Evolutionary conservation across 345 rosid genomes (phyloP), one percentile per base, ranked within the genome.

Genomic region (Nephelium lappaceum): DNA sequence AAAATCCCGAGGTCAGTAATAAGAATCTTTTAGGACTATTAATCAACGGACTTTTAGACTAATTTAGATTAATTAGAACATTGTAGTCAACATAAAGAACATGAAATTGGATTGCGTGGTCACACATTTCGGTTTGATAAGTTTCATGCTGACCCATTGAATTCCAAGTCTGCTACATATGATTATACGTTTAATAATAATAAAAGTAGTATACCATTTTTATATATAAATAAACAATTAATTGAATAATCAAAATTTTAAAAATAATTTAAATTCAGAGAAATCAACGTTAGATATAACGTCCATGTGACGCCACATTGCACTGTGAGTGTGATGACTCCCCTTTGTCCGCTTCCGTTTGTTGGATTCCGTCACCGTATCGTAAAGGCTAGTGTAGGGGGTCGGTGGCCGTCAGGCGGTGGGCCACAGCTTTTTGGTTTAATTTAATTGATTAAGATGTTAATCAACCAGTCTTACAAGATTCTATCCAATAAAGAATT

Each of bases 301-400:
- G 58, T 25, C 67, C 67, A 42, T 58, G 45, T 69, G 68, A 77
- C 57, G 62, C 45, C 45, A 41, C 45, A 41, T 25, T 43, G 45
- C 74, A 25, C 42, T 55, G 7, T 8, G 10, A 23, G 2, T 1
- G 43, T 41, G 49, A 23, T 57, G 57, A 39, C 11, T 12, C 24
- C 15, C 2, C 14, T 18, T 64, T 64, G 18, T 73, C 57, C 16
- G 9, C 49, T 64, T 39, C 39, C 12, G 23, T 75, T 36, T 75
- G 78, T 64, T 27, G 12, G 47, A 11, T 74, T n/a, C 63, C 67
- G 45, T 49, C 49, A 19, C 42, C 71, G 45, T 45, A 47, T 74
- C 62, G 27, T 19, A 11, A 10, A 27, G 60, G 62, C 25, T 27
- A 18, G 43, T 1, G 58, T 53, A 8, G 58, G n/a, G 57, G n/a